Percentiles rank a stretch among this genome's conserved stretches.
Conservation (phyloP, 2,329 filamentous ascomycete genomes). For the Microcyclospora pomicola region DNA sequence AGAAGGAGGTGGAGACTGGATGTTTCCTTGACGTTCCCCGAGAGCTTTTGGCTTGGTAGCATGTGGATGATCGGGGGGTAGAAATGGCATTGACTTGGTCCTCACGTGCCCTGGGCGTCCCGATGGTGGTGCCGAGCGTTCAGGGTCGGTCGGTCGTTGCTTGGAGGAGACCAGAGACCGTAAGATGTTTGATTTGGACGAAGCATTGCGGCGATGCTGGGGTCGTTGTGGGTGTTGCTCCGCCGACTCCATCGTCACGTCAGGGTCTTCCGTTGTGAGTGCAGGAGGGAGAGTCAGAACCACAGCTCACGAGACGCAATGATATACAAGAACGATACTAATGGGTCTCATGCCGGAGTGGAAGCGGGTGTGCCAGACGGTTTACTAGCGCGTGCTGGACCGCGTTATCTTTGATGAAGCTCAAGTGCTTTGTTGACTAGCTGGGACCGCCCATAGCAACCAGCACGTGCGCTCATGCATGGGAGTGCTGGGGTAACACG, state of each 20-base stretch:
- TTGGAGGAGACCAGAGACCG: constrained; percentile 41
- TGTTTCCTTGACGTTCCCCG: constrained; percentile 19
- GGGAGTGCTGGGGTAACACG: too few species aligned
- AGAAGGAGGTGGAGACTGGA: constrained; percentile 19
- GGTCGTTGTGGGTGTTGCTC: constrained; percentile 5
- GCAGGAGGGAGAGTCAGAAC: too few species aligned
- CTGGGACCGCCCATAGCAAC: too few species aligned
- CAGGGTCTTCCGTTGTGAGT: too few species aligned
- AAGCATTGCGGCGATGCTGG: constrained; percentile 18
- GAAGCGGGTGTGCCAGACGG: too few species aligned
- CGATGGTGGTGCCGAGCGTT: constrained; percentile 28
- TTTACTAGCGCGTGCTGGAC: too few species aligned
- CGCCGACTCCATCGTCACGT: neutral
- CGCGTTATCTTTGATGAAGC: too few species aligned
- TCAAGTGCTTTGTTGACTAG: too few species aligned
- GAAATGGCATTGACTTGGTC: constrained; percentile 25
- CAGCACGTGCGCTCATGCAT: too few species aligned
- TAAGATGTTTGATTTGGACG: constrained; percentile 32
- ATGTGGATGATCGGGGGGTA: constrained; percentile 39
- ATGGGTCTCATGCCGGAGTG: too few species aligned
- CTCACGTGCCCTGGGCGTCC: constrained; percentile 10
- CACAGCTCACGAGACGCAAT: too few species aligned
- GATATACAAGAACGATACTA: too few species aligned
- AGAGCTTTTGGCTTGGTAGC: constrained; percentile 12
- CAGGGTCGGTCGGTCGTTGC: constrained; percentile 30